phyloP scores from a whole-genome alignment of 345 rosid genomes.

The Citropsis articulata region DNA sequence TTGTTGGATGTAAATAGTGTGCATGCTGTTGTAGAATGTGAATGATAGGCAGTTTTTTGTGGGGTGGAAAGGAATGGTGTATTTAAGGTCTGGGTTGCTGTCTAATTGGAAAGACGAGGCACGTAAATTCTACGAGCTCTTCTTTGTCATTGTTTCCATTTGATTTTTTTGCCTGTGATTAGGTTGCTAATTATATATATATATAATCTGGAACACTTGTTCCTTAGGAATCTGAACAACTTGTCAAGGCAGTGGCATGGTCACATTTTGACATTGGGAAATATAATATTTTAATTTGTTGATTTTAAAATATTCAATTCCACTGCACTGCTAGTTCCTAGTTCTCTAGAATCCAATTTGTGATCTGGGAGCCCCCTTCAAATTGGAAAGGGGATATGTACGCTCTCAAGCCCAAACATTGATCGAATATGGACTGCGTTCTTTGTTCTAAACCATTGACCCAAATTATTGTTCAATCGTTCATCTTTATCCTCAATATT shows the following conservation, averaged over 20 bases:
- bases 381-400: no score
- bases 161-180: slow-evolving; percentile 6
- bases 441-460: no score
- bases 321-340: background rate
- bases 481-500: no score
- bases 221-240: background rate
- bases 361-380: no score
- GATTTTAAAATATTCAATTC: background rate
- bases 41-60: slow-evolving; percentile 20
- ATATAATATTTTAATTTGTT: slow-evolving; percentile 8
- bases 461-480: no score
- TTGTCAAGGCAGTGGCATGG: background rate
- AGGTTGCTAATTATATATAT: background rate
- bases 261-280: background rate
- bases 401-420: background rate
- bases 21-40: slow-evolving; percentile 20
- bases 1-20: slow-evolving; percentile 30
- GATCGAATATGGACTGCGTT: no score
- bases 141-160: slow-evolving; percentile 10
- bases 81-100: background rate
- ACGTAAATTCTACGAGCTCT: slow-evolving; percentile 1
- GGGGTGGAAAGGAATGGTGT: background rate
- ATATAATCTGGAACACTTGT: background rate
- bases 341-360: background rate
- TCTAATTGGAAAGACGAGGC: slow-evolving; percentile 9